phyloP scores from a whole-genome alignment of 805 yeast species.

The Nadsonia fulvescens region DNA sequence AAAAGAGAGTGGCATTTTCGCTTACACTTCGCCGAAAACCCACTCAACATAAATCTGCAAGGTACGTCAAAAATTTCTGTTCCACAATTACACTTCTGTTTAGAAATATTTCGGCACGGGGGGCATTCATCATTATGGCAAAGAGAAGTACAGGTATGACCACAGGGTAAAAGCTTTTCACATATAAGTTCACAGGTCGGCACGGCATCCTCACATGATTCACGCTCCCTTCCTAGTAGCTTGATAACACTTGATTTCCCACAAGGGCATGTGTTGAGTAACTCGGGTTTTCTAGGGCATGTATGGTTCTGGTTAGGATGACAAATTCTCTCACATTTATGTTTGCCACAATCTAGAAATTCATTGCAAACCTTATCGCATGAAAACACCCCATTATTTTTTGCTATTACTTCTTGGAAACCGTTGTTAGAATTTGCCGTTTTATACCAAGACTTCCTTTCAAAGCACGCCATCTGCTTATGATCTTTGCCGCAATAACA shows the following conservation, averaged over 20 bases:
- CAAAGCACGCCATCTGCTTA: slow-evolving; percentile 9
- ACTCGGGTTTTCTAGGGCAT: slow-evolving; percentile 50
- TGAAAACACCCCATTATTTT: slow-evolving; percentile 11
- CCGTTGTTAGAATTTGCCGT: too few species aligned
- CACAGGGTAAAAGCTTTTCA: slow-evolving; percentile 48
- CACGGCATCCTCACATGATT: slow-evolving; percentile 54
- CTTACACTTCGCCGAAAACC: slow-evolving; percentile 40
- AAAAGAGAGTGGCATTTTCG: slow-evolving; percentile 57
- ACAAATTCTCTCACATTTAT: slow-evolving; percentile 32
- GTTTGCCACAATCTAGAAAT: slow-evolving; percentile 46
- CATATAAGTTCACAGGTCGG: slow-evolving; percentile 59
- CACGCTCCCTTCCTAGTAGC: slow-evolving; percentile 25
- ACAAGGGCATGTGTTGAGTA: slow-evolving; percentile 57
- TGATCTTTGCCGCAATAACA: slow-evolving; percentile 63
- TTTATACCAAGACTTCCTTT: too few species aligned
- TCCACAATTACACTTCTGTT: slow-evolving; percentile 45
- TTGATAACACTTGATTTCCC: slow-evolving; percentile 39
- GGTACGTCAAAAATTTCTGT: slow-evolving; percentile 35
- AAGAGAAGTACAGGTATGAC: slow-evolving; percentile 44
- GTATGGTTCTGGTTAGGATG: slow-evolving; percentile 28
- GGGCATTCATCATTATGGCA: slow-evolving; percentile 73
- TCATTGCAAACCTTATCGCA: slow-evolving; percentile 30
- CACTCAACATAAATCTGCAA: slow-evolving; percentile 37
- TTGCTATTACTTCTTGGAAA: slow-evolving; percentile 3
- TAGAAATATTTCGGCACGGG: slow-evolving; percentile 39